Conservation (phyloP, 129 eudicot species). For the Flaveria ramosissima region DNA sequence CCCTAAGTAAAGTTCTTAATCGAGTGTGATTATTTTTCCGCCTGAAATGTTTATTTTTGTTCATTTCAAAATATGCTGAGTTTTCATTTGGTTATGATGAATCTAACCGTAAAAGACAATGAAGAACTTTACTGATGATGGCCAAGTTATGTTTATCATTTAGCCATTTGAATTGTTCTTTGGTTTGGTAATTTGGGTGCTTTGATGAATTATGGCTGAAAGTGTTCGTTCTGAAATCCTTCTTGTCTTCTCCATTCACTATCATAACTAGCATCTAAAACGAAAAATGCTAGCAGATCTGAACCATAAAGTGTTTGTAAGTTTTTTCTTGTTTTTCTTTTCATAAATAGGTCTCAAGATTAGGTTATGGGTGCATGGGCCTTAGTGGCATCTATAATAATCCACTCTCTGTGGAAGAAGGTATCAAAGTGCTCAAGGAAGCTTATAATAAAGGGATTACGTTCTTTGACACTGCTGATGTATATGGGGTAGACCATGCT, state of each 20-base stretch:
- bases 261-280: neutral
- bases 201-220: neutral
- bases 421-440: slow-evolving; percentile 51
- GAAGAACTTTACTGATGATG: neutral
- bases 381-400: slow-evolving; percentile 58
- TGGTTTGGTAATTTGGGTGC: neutral
- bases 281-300: neutral
- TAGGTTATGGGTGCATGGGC: slow-evolving; percentile 82
- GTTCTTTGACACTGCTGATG: slow-evolving; percentile 71
- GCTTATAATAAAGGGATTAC: slow-evolving; percentile 62
- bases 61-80: neutral
- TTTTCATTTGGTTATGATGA: neutral
- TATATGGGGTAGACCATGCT: slow-evolving; percentile 47
- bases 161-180: too few species aligned
- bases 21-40: neutral
- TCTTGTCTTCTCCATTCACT: neutral
- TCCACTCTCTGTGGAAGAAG: slow-evolving; percentile 60
- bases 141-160: neutral
- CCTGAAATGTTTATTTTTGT: neutral
- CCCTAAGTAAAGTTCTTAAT: neutral
- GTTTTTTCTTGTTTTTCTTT: neutral
- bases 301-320: neutral
- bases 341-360: slow-evolving; percentile 53
- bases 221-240: neutral
- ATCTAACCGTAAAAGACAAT: neutral